Evolutionary conservation across 2,329 filamentous ascomycete species (phyloP).

Genomic region (Monilinia polystroma): DNA sequence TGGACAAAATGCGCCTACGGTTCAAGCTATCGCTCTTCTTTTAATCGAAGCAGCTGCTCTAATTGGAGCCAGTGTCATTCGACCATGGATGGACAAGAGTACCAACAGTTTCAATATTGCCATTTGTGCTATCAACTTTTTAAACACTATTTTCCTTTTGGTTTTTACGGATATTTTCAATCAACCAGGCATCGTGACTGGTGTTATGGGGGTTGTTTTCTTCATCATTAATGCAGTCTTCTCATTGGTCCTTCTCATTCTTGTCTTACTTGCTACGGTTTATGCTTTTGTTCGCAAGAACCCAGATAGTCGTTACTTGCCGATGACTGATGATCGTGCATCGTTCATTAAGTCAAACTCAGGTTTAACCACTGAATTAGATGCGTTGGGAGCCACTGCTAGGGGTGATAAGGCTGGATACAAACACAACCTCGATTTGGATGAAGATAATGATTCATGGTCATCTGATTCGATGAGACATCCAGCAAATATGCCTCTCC

Average conservation of each 20-base stretch:
- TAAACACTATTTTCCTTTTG: conserved; percentile 85
- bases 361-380: conserved; percentile 82
- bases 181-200: conserved; percentile 77
- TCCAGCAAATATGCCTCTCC: conserved; percentile 41
- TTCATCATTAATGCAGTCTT: conserved; percentile 86
- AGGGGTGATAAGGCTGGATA: conserved; percentile 72
- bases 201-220: conserved; percentile 84
- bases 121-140: conserved; percentile 84
- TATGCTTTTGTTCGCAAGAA: conserved; percentile 89
- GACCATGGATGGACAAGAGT: conserved; percentile 98
- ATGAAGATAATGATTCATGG: conserved; percentile 70
- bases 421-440: conserved; percentile 60
- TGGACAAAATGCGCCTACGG: conserved; percentile 65
- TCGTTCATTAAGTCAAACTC: conserved; percentile 98
- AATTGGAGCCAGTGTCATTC: conserved; percentile 73
- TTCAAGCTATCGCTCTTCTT: conserved; percentile 79
- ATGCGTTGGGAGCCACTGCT: conserved; percentile 84
- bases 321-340: conserved; percentile 92
- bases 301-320: conserved; percentile 90
- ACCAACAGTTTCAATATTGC: conserved; percentile 96
- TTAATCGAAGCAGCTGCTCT: conserved; percentile 79
- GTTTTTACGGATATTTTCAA: conserved; percentile 87
- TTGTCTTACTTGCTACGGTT: conserved; percentile 74
- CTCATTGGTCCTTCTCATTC: conserved; percentile 75
- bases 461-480: conserved; percentile 57